A percentile compares a stretch with the other conserved stretches of the same genome.
Conservation (phyloP, 345 rosid species). For the Melaleuca alternifolia region DNA sequence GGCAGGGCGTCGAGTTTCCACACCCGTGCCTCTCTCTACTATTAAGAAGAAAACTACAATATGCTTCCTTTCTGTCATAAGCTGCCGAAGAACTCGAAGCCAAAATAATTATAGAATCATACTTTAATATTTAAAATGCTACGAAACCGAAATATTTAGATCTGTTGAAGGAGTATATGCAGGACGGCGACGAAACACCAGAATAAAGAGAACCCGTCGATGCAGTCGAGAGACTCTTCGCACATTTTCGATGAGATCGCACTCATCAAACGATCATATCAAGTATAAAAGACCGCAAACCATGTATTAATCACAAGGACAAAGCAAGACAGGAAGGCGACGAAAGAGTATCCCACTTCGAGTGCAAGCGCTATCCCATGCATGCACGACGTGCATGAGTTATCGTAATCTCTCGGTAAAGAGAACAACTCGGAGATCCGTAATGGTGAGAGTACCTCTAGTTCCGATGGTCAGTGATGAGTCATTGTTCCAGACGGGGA, state of each 20-base stretch:
- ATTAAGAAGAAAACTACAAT: neutral
- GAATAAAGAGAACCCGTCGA: neutral
- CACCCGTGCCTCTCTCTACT: neutral
- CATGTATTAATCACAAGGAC: neutral
- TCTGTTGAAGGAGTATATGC: neutral
- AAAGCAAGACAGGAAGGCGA: neutral
- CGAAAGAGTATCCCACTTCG: neutral
- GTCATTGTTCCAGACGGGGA: conserved; percentile 78
- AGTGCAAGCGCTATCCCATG: neutral
- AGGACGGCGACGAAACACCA: neutral
- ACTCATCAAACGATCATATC: neutral
- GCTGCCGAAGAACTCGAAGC: neutral
- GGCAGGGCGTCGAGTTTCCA: neutral
- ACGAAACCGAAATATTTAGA: neutral
- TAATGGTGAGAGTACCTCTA: conserved; percentile 36
- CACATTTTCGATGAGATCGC: neutral
- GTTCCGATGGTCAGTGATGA: conserved; percentile 71
- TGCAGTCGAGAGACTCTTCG: neutral
- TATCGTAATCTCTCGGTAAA: neutral
- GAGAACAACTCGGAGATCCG: neutral
- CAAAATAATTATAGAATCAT: neutral
- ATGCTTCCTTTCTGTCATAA: neutral
- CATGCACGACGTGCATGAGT: neutral
- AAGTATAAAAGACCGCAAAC: neutral
- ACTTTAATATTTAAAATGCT: neutral